Conservation (phyloP, 169 alveolate genomes). For the Plasmodium inui region DNA sequence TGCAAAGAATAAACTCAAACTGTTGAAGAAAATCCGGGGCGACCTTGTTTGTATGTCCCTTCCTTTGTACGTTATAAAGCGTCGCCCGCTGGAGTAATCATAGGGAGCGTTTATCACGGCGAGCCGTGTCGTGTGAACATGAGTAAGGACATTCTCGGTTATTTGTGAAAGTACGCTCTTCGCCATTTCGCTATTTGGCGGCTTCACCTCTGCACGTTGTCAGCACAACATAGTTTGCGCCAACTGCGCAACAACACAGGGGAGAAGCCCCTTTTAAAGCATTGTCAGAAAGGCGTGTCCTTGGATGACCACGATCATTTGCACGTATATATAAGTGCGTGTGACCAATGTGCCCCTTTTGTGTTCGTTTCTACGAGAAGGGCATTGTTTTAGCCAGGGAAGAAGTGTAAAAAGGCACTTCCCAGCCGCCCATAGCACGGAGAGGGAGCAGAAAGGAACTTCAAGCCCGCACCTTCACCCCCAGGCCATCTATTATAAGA, state of each 20-base stretch:
- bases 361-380: not conserved
- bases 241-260: not conserved
- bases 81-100: not conserved
- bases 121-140: not conserved
- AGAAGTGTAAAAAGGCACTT: not conserved
- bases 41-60: not conserved
- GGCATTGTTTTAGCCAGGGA: not conserved
- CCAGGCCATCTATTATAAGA: not conserved
- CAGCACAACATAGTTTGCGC: not conserved
- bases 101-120: not conserved
- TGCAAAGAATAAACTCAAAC: not conserved
- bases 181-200: not conserved
- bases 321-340: conserved; percentile 5
- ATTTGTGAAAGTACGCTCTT: not conserved
- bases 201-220: not conserved
- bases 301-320: not conserved
- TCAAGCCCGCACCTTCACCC: not conserved
- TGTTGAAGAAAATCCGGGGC: not conserved
- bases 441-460: not conserved
- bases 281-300: not conserved
- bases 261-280: not conserved
- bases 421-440: not conserved
- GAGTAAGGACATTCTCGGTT: not conserved
- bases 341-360: not conserved
- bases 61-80: not conserved